Percentiles rank a stretch among this genome's conserved stretches.
Evolutionary conservation across 2,329 filamentous ascomycete species (phyloP).

Genomic region (Hymenoscyphus linearis): DNA sequence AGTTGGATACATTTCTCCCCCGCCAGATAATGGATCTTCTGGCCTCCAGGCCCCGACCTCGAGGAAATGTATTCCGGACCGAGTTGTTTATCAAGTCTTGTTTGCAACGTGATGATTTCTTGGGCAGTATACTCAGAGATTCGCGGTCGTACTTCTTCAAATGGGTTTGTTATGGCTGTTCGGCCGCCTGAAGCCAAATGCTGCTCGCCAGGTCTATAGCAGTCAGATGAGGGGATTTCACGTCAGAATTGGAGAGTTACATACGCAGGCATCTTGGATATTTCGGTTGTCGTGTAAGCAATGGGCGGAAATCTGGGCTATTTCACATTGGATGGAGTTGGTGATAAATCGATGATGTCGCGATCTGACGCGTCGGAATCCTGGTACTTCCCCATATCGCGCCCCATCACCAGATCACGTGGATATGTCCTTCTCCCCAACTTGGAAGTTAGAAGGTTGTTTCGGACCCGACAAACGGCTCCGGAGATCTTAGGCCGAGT

Average conservation of each 20-base stretch:
- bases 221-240: slow-evolving; percentile 12
- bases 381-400: neutral
- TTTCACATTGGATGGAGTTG: neutral
- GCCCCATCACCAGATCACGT: neutral
- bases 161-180: slow-evolving; percentile 64
- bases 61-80: slow-evolving; percentile 95
- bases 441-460: too few relatives aligned
- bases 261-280: slow-evolving; percentile 43
- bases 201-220: slow-evolving; percentile 61
- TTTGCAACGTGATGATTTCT: slow-evolving; percentile 83
- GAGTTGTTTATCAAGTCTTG: slow-evolving; percentile 83
- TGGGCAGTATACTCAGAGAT: slow-evolving; percentile 81
- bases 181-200: slow-evolving; percentile 39
- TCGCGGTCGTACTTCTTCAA: slow-evolving; percentile 63
- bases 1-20: slow-evolving; percentile 95
- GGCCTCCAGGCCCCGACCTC: slow-evolving; percentile 73
- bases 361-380: neutral
- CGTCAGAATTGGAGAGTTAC: slow-evolving; percentile 14
- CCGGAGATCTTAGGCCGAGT: too few relatives aligned
- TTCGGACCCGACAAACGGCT: too few relatives aligned
- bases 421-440: neutral
- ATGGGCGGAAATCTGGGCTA: neutral
- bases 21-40: slow-evolving; percentile 89
- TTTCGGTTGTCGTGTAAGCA: slow-evolving; percentile 8
- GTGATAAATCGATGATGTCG: neutral